Evolutionary conservation across 305 asterid genomes (phyloP).

Genomic region (Rubia peregrina): DNA sequence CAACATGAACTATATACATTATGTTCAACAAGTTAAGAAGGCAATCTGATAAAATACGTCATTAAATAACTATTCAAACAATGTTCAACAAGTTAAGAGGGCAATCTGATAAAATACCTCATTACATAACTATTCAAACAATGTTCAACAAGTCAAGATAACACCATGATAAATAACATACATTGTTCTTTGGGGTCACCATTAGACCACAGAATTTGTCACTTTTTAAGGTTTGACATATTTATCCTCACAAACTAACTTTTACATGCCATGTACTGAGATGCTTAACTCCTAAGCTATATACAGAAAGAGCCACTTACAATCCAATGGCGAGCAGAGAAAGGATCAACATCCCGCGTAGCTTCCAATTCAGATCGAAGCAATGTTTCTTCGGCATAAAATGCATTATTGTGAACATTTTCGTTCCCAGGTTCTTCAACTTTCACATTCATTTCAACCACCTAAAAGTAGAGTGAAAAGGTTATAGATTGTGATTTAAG

Average conservation of each 20-base stretch:
- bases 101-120: not conserved
- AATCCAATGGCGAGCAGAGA: conserved; percentile 39
- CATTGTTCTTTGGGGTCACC: not conserved
- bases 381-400: conserved; percentile 35
- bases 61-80: not conserved
- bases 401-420: conserved; percentile 35
- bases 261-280: not conserved
- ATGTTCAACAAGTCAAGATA: not conserved
- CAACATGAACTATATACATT: not conserved
- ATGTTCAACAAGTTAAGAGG: not conserved
- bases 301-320: conserved; percentile 15
- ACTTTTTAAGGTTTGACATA: not conserved
- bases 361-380: conserved; percentile 37
- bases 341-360: conserved; percentile 34
- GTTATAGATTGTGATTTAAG: not conserved
- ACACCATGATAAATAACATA: not conserved
- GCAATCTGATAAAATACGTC: not conserved
- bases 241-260: not conserved
- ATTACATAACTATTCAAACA: not conserved
- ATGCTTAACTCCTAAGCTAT: not conserved
- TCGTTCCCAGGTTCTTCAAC: conserved; percentile 32
- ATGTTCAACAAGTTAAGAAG: not conserved
- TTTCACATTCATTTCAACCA: conserved; percentile 32
- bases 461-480: conserved; percentile 17
- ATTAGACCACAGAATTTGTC: not conserved